Evolutionary conservation across 2,329 filamentous ascomycete species (phyloP), one percentile per base, ranked within the genome.

Genomic region (Dactylellina cionopaga): DNA sequence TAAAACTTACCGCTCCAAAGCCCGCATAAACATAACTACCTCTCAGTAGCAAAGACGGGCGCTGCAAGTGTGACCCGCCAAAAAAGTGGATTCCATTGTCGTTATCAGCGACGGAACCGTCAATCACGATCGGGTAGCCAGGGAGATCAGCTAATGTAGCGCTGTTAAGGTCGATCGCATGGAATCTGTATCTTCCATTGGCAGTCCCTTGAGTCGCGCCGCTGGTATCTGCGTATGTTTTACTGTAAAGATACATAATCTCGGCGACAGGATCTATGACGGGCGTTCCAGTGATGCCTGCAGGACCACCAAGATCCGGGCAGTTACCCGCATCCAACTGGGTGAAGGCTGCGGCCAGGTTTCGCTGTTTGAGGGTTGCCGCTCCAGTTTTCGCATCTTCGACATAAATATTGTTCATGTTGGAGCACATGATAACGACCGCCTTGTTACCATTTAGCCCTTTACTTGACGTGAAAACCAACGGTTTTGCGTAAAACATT

Each of bases 31-130:
- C 54, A 33, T 44, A 58, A 22, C 39, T 58, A 7, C 54, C 54
- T 24, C 37, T 43, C 19, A 31, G 39, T 15, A 58, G n/a, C 37
- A 58, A 35, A 3, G 80, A 82, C 0, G 85, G 83, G 3, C 84
- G 80, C 75, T 87, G 85, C 31, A 85, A 81, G 29, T 85, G 81
- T 5, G 84, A 81, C 0, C 85, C 85, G 2, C 84, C 84, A 6
- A 83, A 79, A 72, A 86, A 86, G 73, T 82, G 83, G 10, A 83
- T 82, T 0, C 78, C 75, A 0, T 80, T 78, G 59, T 83, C 84
- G 74, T 86, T 86, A 33, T 82, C 80, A 0, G 84, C 82, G 2
- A 80, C 76, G 2, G 79, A 76, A 0, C 83, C 84, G 63, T 86
- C 83, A 1, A 86, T 78, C 54, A 82, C 75, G 9, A 85, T 78